phyloP scores from a whole-genome alignment of 495 filamentous ascomycete genomes.

The Thermothielavioides terrestris region DNA sequence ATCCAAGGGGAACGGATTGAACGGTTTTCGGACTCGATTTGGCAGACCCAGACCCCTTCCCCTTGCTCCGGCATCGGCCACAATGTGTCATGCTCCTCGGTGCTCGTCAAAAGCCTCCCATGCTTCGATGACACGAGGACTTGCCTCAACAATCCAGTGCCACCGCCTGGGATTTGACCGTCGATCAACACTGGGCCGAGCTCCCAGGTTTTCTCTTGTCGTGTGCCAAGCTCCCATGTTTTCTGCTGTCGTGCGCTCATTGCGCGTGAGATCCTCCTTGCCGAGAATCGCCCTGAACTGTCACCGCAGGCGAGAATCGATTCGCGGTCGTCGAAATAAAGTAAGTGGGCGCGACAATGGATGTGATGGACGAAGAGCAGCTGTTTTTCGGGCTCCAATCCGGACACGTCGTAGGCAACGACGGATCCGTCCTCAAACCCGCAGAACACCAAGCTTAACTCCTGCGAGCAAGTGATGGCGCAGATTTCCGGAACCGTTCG shows the following conservation, averaged over 20 bases:
- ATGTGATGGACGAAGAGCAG: background rate
- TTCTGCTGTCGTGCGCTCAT: background rate
- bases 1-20: background rate
- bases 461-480: background rate
- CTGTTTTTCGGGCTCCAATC: background rate
- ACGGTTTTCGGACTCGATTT: background rate
- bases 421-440: background rate
- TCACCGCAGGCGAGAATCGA: background rate
- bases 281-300: background rate
- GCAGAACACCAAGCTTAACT: background rate
- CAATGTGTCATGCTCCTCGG: background rate
- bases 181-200: background rate
- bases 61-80: background rate
- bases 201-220: background rate
- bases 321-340: background rate
- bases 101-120: background rate
- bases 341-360: background rate
- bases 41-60: background rate
- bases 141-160: background rate
- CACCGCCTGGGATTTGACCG: background rate
- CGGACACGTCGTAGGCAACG: background rate
- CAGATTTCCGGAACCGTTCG: background rate
- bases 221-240: too few relatives aligned
- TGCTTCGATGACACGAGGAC: background rate
- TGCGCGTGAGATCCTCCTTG: background rate